Evolutionary conservation across 371 early-diverging fungal species (phyloP).

Genomic region (Chytridium lagenaria): DNA sequence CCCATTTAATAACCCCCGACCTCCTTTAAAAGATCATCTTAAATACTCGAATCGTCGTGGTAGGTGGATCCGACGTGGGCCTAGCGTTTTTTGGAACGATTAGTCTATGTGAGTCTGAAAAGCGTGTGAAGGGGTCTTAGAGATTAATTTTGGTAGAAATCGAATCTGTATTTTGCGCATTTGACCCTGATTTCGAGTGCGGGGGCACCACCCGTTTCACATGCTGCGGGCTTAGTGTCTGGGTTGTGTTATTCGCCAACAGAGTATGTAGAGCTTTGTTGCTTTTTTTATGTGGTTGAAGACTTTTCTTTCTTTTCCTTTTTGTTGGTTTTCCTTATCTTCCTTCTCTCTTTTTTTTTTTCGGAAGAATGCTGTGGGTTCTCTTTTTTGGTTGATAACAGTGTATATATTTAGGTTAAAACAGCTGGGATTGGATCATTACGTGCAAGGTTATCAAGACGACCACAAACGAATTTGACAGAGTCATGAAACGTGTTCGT

Average conservation of each 20-base stretch:
- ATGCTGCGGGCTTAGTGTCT: slow-evolving; percentile 28
- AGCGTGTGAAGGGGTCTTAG: neutral
- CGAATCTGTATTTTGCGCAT: slow-evolving; percentile 46
- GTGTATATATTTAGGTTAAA: slow-evolving; percentile 36
- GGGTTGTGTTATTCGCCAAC: slow-evolving; percentile 40
- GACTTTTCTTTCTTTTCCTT: neutral
- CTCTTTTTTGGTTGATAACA: too few relatives aligned
- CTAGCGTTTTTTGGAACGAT: slow-evolving; percentile 51
- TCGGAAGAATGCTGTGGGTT: too few relatives aligned
- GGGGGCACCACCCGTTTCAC: slow-evolving; percentile 25
- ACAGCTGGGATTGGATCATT: slow-evolving; percentile 49
- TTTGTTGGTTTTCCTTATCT: too few relatives aligned
- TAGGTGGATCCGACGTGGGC: slow-evolving; percentile 58
- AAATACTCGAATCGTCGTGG: slow-evolving; percentile 54
- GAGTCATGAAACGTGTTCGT: slow-evolving; percentile 38
- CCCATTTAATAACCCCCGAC: neutral
- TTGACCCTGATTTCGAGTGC: slow-evolving; percentile 47
- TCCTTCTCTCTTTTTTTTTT: too few relatives aligned
- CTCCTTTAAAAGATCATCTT: slow-evolving; percentile 38
- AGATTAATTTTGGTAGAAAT: slow-evolving; percentile 16
- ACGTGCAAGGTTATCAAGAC: slow-evolving; percentile 43
- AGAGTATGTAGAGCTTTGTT: slow-evolving; percentile 33
- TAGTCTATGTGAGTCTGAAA: slow-evolving; percentile 51
- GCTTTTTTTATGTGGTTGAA: neutral
- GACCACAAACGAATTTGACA: slow-evolving; percentile 43